A percentile compares a stretch with the other conserved stretches of the same genome.
Conservation (phyloP, 1,284 basidiomycete species). For the Malassezia slooffiae region DNA sequence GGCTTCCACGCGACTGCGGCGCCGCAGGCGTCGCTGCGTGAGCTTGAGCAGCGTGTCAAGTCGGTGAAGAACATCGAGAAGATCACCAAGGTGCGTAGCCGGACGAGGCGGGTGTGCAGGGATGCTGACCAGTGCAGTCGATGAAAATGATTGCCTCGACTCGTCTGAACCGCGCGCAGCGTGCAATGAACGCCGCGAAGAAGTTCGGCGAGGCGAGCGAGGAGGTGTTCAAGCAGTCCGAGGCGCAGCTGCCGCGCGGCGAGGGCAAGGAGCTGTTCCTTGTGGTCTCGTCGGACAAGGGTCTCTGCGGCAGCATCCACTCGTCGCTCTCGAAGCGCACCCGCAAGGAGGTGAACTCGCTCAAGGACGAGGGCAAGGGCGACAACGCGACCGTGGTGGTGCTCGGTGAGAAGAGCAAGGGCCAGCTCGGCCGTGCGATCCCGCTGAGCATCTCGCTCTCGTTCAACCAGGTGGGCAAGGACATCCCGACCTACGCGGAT, state of each 20-base stretch:
- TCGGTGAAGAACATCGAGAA: slow-evolving; percentile 92
- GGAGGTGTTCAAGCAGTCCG: slow-evolving; percentile 45
- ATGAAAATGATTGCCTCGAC: slow-evolving; percentile 97
- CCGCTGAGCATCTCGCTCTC: slow-evolving; percentile 65
- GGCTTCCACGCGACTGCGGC: slow-evolving; percentile 50
- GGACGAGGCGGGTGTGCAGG: not conserved
- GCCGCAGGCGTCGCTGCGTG: slow-evolving; percentile 92
- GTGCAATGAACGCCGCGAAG: slow-evolving; percentile 87
- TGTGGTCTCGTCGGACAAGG: slow-evolving; percentile 95
- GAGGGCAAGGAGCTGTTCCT: slow-evolving; percentile 54
- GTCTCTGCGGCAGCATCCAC: slow-evolving; percentile 99
- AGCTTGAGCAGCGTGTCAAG: slow-evolving; percentile 93
- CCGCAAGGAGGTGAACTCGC: slow-evolving; percentile 53
- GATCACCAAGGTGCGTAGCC: slow-evolving; percentile 75
- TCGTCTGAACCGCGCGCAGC: slow-evolving; percentile 77
- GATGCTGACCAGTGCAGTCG: slow-evolving; percentile 54
- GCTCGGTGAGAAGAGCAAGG: slow-evolving; percentile 95
- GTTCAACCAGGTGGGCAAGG: slow-evolving; percentile 95
- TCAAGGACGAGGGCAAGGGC: slow-evolving; percentile 53
- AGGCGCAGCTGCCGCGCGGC: slow-evolving; percentile 25
- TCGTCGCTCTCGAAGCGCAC: slow-evolving; percentile 86
- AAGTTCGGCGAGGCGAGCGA: slow-evolving; percentile 85
- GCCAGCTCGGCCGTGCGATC: slow-evolving; percentile 65
- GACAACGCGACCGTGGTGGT: slow-evolving; percentile 48
- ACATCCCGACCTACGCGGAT: slow-evolving; percentile 93